A percentile compares a stretch with the other conserved stretches of the same genome.
These are phyloP conservation scores for Ochetophila trinervis DNA, from an alignment of 306 rosid genomes.

Conservation along the genomic window DNA sequence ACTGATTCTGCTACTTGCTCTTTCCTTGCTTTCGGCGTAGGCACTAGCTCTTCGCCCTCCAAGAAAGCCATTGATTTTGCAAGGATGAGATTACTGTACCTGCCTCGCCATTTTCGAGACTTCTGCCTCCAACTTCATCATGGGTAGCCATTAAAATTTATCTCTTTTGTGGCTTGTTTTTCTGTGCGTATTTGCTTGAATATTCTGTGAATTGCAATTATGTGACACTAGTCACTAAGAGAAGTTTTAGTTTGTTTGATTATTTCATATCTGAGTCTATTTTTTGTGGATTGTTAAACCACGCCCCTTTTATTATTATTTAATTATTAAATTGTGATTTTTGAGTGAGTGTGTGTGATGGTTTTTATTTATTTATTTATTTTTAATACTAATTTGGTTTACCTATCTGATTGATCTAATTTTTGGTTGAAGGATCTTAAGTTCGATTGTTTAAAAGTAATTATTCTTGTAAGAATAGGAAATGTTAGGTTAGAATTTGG, in stretches of 20 bases:
- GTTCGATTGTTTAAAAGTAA: neutral
- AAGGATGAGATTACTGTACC: conserved; percentile 64
- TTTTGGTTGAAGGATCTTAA: neutral
- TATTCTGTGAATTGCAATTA: too few species aligned
- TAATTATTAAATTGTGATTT: too few species aligned
- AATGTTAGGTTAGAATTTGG: too few species aligned
- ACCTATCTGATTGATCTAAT: conserved; percentile 2
- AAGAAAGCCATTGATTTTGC: conserved; percentile 45
- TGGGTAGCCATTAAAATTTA: conserved; percentile 49
- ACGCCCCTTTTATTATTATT: too few species aligned
- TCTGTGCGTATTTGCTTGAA: too few species aligned
- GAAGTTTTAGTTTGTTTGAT: neutral
- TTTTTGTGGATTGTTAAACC: too few species aligned
- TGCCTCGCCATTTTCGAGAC: conserved; percentile 89
- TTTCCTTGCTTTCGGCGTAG: conserved; percentile 66
- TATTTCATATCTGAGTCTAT: neutral
- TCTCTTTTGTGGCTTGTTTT: too few species aligned
- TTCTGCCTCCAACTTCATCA: conserved; percentile 62
- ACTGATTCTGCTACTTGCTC: conserved; percentile 32
- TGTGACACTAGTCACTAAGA: neutral
- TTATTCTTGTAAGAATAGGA: neutral
- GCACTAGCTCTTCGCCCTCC: conserved; percentile 57
- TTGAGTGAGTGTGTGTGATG: too few species aligned
- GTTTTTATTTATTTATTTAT: too few species aligned
- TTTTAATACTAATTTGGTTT: too few species aligned